Base-by-base conservation (phyloP, 1,284 basidiomycete genomes). In the Trichosporon coremiiforme region DNA sequence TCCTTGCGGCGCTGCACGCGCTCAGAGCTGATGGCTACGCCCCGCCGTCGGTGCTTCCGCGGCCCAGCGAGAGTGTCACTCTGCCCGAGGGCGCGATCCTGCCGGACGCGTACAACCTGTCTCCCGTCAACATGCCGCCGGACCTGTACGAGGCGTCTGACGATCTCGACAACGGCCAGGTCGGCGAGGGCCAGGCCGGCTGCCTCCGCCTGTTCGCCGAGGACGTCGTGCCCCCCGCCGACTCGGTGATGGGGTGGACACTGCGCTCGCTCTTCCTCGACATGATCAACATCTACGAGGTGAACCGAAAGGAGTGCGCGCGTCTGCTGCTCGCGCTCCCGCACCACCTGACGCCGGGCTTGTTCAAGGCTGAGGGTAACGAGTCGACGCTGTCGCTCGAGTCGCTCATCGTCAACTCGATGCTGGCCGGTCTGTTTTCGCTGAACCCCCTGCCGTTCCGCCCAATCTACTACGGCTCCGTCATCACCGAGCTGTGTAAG, bases 251-350 rank as follows among this genome's bases (percentile, higher is more conserved):
- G 8, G 93, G 94, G 1, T 95, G 95, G 80, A 87, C 91, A 31
- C 87, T 97, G 17, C 91, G 91, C 29, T 88, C 90, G 9, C 86
- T 90, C 31, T 81, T 98, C 9, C 84, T 89, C n/a, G 95, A 98
- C 79, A 88, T 92, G 63, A 85, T 98, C 67, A 90, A 94, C 75
- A 91, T 98, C 35, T 99, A 93, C 80, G 96, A 99, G 82, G 89
- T 97, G 64, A 99, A 99, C 82, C 89, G 96, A 67, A 98, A 97
- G 82, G 96, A 99, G 78, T 93, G 91, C 75, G 94, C 96, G 1
- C 87, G 91, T 12, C 84, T 98, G 13, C 86, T 99, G 2, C 87
- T 98, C 50, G 91, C 95, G 75, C 89, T 94, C 65, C 92, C 94
- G 0, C 91, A 91, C 76, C 97, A 94, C 92, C 87, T 90, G 66